Evolutionary conservation across 148 eudicot genomes (phyloP).

Genomic region (Diospyros kaki): DNA sequence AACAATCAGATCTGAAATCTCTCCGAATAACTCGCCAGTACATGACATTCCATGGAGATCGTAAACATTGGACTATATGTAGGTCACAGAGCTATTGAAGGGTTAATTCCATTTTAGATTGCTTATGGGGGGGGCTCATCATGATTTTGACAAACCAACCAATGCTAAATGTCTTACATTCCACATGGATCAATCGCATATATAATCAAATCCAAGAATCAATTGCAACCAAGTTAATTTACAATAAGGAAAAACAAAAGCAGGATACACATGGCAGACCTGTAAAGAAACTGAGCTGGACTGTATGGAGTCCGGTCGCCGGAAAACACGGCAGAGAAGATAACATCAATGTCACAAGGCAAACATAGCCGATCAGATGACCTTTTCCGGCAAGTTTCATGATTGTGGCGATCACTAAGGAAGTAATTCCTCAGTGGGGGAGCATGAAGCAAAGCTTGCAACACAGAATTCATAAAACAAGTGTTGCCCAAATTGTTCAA

Average conservation of each 20-base stretch:
- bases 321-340: slow-evolving; percentile 54
- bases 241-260: not conserved
- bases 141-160: not conserved
- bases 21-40: not conserved
- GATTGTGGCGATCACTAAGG: slow-evolving; percentile 50
- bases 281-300: slow-evolving; percentile 62
- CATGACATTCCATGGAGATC: not conserved
- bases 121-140: not conserved
- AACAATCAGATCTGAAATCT: not conserved
- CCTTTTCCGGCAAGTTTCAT: slow-evolving; percentile 40
- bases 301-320: slow-evolving; percentile 58
- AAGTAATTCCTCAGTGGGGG: slow-evolving; percentile 65
- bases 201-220: not conserved
- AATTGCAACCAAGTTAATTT: not conserved
- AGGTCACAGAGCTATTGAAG: not conserved
- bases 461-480: slow-evolving; percentile 71
- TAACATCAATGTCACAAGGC: slow-evolving; percentile 62
- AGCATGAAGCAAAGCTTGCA: slow-evolving; percentile 67
- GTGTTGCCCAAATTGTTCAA: slow-evolving; percentile 66
- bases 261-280: slow-evolving; percentile 17
- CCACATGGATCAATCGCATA: not conserved
- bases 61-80: not conserved
- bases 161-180: not conserved
- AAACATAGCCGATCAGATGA: slow-evolving; percentile 44
- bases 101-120: not conserved